Base-by-base conservation (phyloP, 2,329 filamentous ascomycete species). In the Alternaria tenuissima region DNA sequence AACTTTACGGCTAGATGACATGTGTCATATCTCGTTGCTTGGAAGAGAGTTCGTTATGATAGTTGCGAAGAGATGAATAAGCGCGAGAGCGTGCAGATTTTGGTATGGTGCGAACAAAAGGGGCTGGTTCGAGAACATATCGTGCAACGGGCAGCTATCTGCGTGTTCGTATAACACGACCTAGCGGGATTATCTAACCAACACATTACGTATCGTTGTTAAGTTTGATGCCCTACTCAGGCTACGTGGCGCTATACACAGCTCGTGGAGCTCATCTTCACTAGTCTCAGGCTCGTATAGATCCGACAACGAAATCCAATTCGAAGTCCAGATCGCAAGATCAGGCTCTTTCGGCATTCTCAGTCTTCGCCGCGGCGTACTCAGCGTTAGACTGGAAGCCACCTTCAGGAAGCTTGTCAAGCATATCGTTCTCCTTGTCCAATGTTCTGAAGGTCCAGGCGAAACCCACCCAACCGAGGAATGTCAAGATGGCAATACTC, bases 341-440 rank as follows among this genome's bases (percentile, higher is more conserved):
- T 49, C 16, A 61, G 34, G 47, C 52, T 36, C 28, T 67, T 32
- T 65, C 64, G 2, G 38, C 36, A 11, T 49, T 55, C 43, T 57
- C 61, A 7, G 52, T 62, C 52, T 66, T 68, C 26, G 55, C 55
- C 16, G 61, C 63, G 34, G 59, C 41, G 20, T 55, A 58, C 48
- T 66, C 67, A 12, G 57, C 58, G n/a, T 61, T 62, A 3, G 66
- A 68, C 24, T 65, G 47, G 38, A 64, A 71, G 18, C 44, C 66
- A 11, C 66, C 69, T 52, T 71, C 69, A 0, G 74, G 75, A 46
- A 77, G 64, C 61, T 73, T 69, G 49, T 77, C 75, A 20, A 75
- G 72, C n/a, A 54, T 16, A 44, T 77, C 74, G 26, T 77, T 74
- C 52, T 72, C 64, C 28, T 61, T 63, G 32, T 76, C 73, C 12